Base-by-base conservation (phyloP, 148 eudicot genomes). In the Hydrangea macrophylla region DNA sequence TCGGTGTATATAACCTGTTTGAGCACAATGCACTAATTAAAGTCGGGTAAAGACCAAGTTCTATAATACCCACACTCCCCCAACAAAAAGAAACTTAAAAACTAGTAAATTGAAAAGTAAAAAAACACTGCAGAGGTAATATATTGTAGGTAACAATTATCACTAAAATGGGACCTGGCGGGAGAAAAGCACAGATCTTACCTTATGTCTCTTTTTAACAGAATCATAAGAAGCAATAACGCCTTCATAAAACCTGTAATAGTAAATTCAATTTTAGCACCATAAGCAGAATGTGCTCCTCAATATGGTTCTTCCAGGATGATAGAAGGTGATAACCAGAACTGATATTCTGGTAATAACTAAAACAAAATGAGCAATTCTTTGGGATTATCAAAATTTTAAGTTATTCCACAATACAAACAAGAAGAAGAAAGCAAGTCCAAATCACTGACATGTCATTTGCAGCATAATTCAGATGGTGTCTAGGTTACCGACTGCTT, bases 211-310 rank as follows among this genome's bases (percentile, higher is more conserved):
- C 79, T 76, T 87, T 51, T 55, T 64, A 13, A 22, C 73, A 67
- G 79, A 7, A 77, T 82, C 84, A 78, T 60, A 93, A 22, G 83
- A 73, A 22, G 60, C 80, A 60, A 93, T 57, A 42, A 80, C 63
- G 33, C 98, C 98, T 48, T 78, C 69, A 83, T 90, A 93, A 70
- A 40, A 93, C 77, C 98, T 93, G 85, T 66, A 78, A 65, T 25
- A 65, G 28, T 60, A 48, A 23, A 40, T 26, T 13, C 10, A 33
- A 9, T 51, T 18, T 55, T 20, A 64, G 58, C 24, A 58, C 35
- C 33, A 57, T 7, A 33, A 39, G 33, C 26, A 37, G 39, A 37
- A 15, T 42, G 24, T 1, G 8, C 20, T 66, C 28, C 40, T 25
- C 48, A 55, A 11, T 20, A 31, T 7, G 37, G 27, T 28, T 7